Conservation (phyloP, 768 basidiomycete genomes). For the Hygrocybe coccinea region DNA sequence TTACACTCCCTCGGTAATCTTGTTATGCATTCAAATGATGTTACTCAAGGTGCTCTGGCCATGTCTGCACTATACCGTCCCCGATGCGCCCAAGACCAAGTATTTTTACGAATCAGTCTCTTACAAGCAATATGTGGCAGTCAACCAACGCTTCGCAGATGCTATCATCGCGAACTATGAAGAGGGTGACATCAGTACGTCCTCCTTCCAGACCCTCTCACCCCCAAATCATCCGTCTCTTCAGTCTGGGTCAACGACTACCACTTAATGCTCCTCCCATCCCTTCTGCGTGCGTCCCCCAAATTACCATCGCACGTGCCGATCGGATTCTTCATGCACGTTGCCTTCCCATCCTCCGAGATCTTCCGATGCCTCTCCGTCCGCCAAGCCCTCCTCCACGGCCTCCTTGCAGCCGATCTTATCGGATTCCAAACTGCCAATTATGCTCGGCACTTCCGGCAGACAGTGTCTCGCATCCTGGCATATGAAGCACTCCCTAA, state of each 20-base stretch:
- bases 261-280: constrained; percentile 90
- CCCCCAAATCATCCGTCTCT: background rate
- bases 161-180: constrained; percentile 73
- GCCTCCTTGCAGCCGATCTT: constrained; percentile 89
- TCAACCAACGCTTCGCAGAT: constrained; percentile 88
- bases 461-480: constrained; percentile 78
- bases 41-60: constrained; percentile 68
- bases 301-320: constrained; percentile 54
- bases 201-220: constrained; percentile 3
- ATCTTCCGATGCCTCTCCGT: constrained; percentile 90
- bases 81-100: constrained; percentile 83
- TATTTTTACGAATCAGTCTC: constrained; percentile 73
- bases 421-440: constrained; percentile 89
- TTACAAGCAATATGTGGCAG: constrained; percentile 81
- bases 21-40: constrained; percentile 19
- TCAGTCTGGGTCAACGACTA: constrained; percentile 89
- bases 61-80: constrained; percentile 78
- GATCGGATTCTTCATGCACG: constrained; percentile 95
- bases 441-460: constrained; percentile 79
- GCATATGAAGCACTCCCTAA: constrained; percentile 78
- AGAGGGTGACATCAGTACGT: constrained; percentile 77
- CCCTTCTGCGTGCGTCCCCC: constrained; percentile 66
- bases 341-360: constrained; percentile 92
- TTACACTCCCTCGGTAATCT: constrained; percentile 13
- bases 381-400: constrained; percentile 70